Percentiles rank a stretch among this genome's conserved stretches.
Evolutionary conservation across 306 rosid genomes (phyloP).

Genomic region (Lathyrus oleraceus): DNA sequence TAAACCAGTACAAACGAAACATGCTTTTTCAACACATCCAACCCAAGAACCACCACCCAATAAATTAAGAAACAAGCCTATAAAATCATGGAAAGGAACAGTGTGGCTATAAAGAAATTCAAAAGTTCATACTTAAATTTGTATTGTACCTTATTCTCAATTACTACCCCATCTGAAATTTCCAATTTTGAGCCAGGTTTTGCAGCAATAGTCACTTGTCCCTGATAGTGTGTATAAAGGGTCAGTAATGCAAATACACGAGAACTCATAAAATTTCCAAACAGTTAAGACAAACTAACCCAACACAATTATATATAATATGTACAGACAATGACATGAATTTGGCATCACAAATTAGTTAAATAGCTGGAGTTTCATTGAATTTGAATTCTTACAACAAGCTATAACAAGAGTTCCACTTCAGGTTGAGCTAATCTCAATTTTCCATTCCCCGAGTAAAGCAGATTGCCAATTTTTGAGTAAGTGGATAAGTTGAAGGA

Average conservation of each 20-base stretch:
- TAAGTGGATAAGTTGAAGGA: neutral
- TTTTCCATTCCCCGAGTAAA: neutral
- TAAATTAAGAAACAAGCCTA: constrained; percentile 1
- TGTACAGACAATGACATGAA: neutral
- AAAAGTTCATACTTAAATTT: constrained; percentile 9
- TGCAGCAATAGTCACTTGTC: constrained; percentile 60
- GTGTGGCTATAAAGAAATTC: neutral
- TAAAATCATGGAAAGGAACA: neutral
- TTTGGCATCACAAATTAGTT: neutral
- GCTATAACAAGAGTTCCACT: neutral
- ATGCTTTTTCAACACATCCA: neutral
- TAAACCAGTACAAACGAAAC: neutral
- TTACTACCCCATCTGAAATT: constrained; percentile 64
- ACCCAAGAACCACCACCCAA: neutral
- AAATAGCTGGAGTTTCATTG: neutral
- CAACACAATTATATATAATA: constrained; percentile 19
- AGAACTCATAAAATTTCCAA: neutral
- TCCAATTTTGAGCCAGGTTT: constrained; percentile 65
- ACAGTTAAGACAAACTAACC: neutral
- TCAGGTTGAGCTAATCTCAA: constrained; percentile 10
- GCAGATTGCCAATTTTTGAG: neutral
- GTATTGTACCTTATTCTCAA: constrained; percentile 61
- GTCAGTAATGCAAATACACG: constrained; percentile 12
- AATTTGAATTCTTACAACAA: constrained; percentile 27
- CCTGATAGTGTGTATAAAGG: constrained; percentile 46